Base-by-base conservation (phyloP, 2,329 filamentous ascomycete species). In the Colletotrichum scovillei region DNA sequence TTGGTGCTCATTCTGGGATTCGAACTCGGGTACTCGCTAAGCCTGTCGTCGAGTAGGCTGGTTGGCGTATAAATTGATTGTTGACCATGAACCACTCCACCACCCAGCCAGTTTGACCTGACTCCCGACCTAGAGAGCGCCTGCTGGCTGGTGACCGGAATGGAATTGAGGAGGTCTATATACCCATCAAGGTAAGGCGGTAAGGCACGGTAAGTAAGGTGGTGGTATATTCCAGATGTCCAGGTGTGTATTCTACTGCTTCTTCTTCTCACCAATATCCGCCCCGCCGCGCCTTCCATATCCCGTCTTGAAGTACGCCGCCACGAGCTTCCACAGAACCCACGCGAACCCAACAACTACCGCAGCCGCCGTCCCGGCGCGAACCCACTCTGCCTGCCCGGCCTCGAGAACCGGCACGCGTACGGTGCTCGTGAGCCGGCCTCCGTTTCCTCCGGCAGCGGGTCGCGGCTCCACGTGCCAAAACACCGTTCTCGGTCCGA, bases 401-500 rank as follows among this genome's bases (percentile, higher is more conserved):
- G 90, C 80, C 75, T 90, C 87, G 73, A 95, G 82, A 4, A 95
- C 93, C 0, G 93, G 93, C 5, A 94, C 91, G 2, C 83, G 84
- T 30, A 94, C 79, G 5, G 81, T 79, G 79, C 89, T 91, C 62
- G 89, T 83, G 26, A 94, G 82, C 60, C 79, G 80, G 38, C 77
- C 77, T 1, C 64, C 76, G 1, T 66, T 67, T 14, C 19, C 42
- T 1, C 78, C 78, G 0, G 63, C 76, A 30, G 76, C 68, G 1
- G 87, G 81, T n/a, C 78, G 79, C 1, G 92, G 92, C 46, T 87
- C 84, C 2, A 94, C 81, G 80, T 98, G 95, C 87, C 95, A 97
- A 80, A 98, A 98, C 79, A 94, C 87, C 0, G 95, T 97, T 63
- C 90, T 88, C 0, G 90, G 88, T 1, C 89, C 90, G 80, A 98